Evolutionary conservation across 352 stramenopile species (phyloP), one percentile per base, ranked within the genome.

Genomic region (Plasmopara muralis): DNA sequence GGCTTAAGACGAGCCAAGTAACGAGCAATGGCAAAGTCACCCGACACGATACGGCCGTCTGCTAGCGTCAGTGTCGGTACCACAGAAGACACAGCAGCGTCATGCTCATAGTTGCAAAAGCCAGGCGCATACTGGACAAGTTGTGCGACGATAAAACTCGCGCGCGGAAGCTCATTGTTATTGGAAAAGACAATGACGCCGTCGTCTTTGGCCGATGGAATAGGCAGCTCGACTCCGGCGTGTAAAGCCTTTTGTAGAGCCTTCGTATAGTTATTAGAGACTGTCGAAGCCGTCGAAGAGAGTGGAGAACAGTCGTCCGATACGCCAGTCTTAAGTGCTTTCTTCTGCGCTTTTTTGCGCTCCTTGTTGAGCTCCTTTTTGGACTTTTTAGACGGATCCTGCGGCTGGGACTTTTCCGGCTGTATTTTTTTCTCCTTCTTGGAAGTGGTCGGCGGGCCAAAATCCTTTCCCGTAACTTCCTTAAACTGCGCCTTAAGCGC

Each of bases 291-390:
- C 10, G 10, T 12, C 6, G 31, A 12, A 0, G 31, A 8, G 6
- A 12, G 1, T 35, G 31, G 6, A 35, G 20, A 2, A 35, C 10
- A 8, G 16, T 55, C 45, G 29, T 45, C 56, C 4, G 43, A 51
- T 9, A 62, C 72, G 31, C 73, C 73, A 39, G 60, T 53, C 72
- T 92, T 92, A 35, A 83, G 34, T n/a, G 77, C 73, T 6, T 71
- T 62, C 57, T 93, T 93, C 45, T 85, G 70, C 13, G 76, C 79
- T 60, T 93, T 93, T 76, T 93, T 93, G 53, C 72, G 74, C 66
- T 93, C 82, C 67, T 93, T 93, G 69, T 90, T 93, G 12, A 93
- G 68, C 64, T 93, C 77, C 70, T 93, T 93, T 70, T 93, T 93
- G 55, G 73, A 86, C 60, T 88, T 89, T 49, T 88, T 89, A 34